phyloP scores from a whole-genome alignment of 192 early-diverging fungal genomes.

The Geosiphon pyriformis region DNA sequence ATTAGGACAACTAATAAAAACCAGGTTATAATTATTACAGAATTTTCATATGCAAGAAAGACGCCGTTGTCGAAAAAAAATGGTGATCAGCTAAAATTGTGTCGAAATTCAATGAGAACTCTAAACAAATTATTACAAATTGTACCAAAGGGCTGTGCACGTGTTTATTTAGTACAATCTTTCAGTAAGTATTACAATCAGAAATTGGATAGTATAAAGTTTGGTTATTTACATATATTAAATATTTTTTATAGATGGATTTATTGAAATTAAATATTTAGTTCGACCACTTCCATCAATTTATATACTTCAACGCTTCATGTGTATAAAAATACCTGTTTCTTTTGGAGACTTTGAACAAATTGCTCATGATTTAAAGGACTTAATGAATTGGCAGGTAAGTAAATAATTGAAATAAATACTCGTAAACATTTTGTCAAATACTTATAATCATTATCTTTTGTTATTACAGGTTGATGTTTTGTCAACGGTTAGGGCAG shows the following conservation, averaged over 20 bases:
- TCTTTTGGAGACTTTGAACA: constrained; percentile 11
- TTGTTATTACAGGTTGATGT: constrained; percentile 17
- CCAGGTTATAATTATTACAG: constrained; percentile 11
- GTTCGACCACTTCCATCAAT: constrained; percentile 5
- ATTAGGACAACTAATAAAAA: constrained; percentile 7
- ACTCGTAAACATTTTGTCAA: background rate
- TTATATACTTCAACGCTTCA: constrained; percentile 7
- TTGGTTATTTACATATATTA: constrained; percentile 12
- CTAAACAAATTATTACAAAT: constrained; percentile 19
- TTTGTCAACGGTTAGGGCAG: constrained; percentile 5
- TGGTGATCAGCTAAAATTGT: constrained; percentile 7
- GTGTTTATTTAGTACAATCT: constrained; percentile 15
- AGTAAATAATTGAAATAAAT: constrained; percentile 10
- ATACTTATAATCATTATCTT: background rate
- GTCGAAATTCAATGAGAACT: constrained; percentile 22
- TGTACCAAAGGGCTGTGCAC: constrained; percentile 13
- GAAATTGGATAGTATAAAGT: constrained; percentile 1
- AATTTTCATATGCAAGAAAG: constrained; percentile 2
- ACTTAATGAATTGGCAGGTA: constrained; percentile 12
- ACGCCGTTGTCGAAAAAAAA: background rate
- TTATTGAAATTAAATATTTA: constrained; percentile 11
- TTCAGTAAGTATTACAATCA: constrained; percentile 16
- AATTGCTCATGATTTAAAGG: background rate
- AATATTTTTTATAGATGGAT: constrained; percentile 14
- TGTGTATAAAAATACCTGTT: background rate